Base-by-base conservation (phyloP, 2,329 filamentous ascomycete species). In the Talaromyces sp. region DNA sequence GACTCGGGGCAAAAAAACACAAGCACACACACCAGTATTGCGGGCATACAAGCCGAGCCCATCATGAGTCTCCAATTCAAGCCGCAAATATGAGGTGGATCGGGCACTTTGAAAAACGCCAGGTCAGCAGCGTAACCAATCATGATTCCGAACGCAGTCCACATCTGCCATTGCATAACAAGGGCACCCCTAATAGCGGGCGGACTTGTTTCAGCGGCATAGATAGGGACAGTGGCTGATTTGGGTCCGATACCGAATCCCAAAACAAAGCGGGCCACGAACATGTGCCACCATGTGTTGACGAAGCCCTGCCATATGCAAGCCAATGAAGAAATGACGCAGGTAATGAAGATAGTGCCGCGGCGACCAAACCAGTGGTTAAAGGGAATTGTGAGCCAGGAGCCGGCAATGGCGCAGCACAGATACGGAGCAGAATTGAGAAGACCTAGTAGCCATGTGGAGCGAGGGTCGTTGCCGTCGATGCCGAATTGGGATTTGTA, bases 121-220 rank as follows among this genome's bases (percentile, higher is more conserved):
- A 87, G 73, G 64, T 86, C 84, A 48, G 79, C 83, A 6, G 78
- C 80, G 67, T 81, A 87, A 15, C 84, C 84, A 15, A 75, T 72
- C 79, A 80, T 76, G 60, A 80, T 79, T 11, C 78, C 78, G 59
- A 79, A 78, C 0, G 75, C 78, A 4, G 74, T 77, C 73, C 75
- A 81, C 73, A 79, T 78, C 73, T 92, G 87, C 89, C 89, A 93
- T 62, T 85, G 86, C 89, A 93, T 93, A 62, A 92, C 88, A 17
- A 94, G 78, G 7, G 87, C 88, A 62, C 88, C 88, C 68, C 88
- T 83, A 56, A 91, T 86, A 5, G 75, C 71, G 1, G 87, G 84
- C 0, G 88, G 88, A 0, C 85, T 82, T 58, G 84, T 89, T 70
- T 92, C 89, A 2, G 89, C 88, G 0, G 87, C 85, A 65, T 89